Evolutionary conservation across 257 asterid species (phyloP), one percentile per base, ranked within the genome.

Genomic region (Paraleonurus japonicus): DNA sequence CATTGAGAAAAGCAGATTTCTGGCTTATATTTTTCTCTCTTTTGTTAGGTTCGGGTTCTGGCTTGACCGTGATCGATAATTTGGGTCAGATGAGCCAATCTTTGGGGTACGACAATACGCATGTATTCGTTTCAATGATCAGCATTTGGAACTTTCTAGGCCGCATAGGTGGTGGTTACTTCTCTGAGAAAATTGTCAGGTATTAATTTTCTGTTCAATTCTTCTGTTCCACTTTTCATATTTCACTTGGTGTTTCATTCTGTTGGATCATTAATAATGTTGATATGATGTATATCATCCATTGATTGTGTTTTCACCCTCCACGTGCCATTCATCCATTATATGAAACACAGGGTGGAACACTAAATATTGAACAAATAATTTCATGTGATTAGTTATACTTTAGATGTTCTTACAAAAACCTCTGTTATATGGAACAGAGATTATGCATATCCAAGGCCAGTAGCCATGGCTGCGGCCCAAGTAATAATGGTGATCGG

Each of bases 361-460:
- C n/a, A n/a, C n/a, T n/a, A n/a, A n/a, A n/a, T n/a, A n/a, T n/a
- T n/a, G n/a, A n/a, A n/a, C n/a, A n/a, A n/a, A n/a, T n/a, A n/a
- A n/a, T n/a, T n/a, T n/a, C n/a, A n/a, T n/a, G n/a, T n/a, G n/a
- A n/a, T n/a, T n/a, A n/a, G n/a, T n/a, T n/a, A n/a, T n/a, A n/a
- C n/a, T n/a, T n/a, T 45, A 1, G 53, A 13, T 45, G 17, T 77
- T n/a, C 74, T 76, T 8, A 72, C 64, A 41, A 20, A 61, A 76
- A 55, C 39, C 45, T 19, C 3, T 6, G 4, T 62, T 15, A 4
- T 47, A 16, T 47, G 4, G 0, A 75, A 78, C 88, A 87, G 97
- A 73, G 93, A 92, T 67, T 82, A 87, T 48, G 93, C 95, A 63
- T 87, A 86, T 79, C 97, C 97, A 51, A 89, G 97, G 75, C 95